Evolutionary conservation across 2,329 filamentous ascomycete genomes (phyloP), one percentile per base, ranked within the genome.

Genomic region (Pseudogymnoascus sp.): DNA sequence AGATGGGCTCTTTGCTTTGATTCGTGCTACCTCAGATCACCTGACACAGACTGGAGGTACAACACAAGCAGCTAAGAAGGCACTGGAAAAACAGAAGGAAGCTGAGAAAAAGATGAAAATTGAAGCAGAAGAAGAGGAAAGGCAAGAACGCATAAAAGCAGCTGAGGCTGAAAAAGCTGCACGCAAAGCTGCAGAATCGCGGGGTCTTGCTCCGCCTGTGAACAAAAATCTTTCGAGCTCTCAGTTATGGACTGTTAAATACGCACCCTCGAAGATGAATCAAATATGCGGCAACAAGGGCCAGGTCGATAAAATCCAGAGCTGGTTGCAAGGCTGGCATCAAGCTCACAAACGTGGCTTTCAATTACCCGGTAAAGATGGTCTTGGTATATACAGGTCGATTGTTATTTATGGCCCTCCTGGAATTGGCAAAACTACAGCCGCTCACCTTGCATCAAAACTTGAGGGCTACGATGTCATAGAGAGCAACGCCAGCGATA

Each of bases 251-350:
- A 99, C 94, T 1, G 90, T 88, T 48, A 97, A 97, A 70, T 97
- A 99, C 75, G 94, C 94, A 0, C 94, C 94, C 2, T 90, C 89
- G 1, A 83, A 88, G 61, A 80, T 95, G 44, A 88, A 78, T 63
- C 92, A 97, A 72, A 96, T 99, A 58, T 97, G 93, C 73, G 94
- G 94, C 66, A 99, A 99, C 77, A 97, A 97, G 74, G 81, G 78
- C 1, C 84, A 88, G 31, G 93, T 99, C 0, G 92, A 97, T 72
- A 95, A 89, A 72, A 87, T 99, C 9, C 91, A 95, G 71, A 81
- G 78, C 29, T 99, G 94, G 94, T 80, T 99, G 61, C 85, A 85
- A 63, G 86, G 86, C 66, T 99, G 93, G 85, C 84, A 84, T 17
- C 90, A 89, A 72, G 85, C 84, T 62, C 88, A 90, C 63, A 91